A percentile compares a stretch with the other conserved stretches of the same genome.
These are phyloP conservation scores for Trichoderma lentiforme DNA, from an alignment of 2,329 filamentous ascomycete genomes.

Conservation along the genomic window DNA sequence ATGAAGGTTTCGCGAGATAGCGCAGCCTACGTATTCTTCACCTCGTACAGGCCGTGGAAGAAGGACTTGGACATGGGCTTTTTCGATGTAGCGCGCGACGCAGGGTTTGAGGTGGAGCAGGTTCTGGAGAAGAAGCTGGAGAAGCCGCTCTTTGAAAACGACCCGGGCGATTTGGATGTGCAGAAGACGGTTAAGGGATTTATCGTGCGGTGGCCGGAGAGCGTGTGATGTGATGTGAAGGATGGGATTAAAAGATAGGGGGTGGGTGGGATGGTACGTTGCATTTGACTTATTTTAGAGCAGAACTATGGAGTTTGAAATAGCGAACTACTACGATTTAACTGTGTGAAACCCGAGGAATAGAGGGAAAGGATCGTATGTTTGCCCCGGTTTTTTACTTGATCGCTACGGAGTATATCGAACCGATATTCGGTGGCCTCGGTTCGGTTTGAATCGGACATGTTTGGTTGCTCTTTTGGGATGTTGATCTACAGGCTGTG, in stretches of 20 bases:
- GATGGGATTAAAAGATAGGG: background rate
- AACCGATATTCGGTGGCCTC: background rate
- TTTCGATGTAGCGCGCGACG: slow-evolving; percentile 70
- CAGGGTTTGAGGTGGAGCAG: slow-evolving; percentile 74
- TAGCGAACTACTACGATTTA: background rate
- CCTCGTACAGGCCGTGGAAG: slow-evolving; percentile 89
- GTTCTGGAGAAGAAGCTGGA: slow-evolving; percentile 80
- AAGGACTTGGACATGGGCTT: slow-evolving; percentile 80
- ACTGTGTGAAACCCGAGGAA: background rate
- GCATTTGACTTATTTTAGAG: background rate
- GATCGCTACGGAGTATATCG: background rate
- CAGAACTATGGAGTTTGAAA: background rate
- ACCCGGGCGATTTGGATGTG: slow-evolving; percentile 78
- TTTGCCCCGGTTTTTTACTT: background rate
- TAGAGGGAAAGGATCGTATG: background rate
- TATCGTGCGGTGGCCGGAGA: slow-evolving; percentile 61
- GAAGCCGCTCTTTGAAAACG: slow-evolving; percentile 82
- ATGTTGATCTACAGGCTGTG: background rate
- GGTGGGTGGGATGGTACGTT: background rate
- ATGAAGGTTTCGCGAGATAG: slow-evolving; percentile 55
- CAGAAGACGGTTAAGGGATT: slow-evolving; percentile 82
- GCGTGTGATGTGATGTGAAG: slow-evolving; percentile 21
- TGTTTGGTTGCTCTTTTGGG: background rate
- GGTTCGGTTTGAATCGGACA: background rate
- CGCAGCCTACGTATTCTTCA: slow-evolving; percentile 85